Evolutionary conservation across 2,329 filamentous ascomycete species (phyloP).

Genomic region (Fusarium napiforme): DNA sequence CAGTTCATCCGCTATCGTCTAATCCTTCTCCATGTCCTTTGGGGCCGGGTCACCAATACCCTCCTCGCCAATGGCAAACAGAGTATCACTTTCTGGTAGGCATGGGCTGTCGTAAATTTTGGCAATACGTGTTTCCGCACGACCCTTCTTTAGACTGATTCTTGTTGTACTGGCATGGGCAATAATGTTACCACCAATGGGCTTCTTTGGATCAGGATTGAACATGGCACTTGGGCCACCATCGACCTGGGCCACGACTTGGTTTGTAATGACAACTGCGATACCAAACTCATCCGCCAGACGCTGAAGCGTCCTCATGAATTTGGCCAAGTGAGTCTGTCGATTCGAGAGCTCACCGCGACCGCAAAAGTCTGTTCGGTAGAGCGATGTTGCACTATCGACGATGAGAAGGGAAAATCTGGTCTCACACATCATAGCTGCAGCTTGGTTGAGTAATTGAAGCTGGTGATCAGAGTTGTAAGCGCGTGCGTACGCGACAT

Average conservation of each 20-base stretch:
- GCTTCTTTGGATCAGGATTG: conserved; percentile 99
- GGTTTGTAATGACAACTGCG: conserved; percentile 97
- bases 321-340: conserved; percentile 89
- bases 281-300: conserved; percentile 90
- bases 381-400: conserved; percentile 94
- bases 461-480: conserved; percentile 99
- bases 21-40: conserved; percentile 92
- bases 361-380: conserved; percentile 96
- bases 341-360: conserved; percentile 94
- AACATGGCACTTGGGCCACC: conserved; percentile 98
- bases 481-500: conserved; percentile 95
- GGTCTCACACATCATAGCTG: conserved; percentile 99
- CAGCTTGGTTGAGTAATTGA: conserved; percentile 91
- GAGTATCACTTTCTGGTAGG: conserved; percentile 92
- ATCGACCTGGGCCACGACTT: conserved; percentile 98
- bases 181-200: conserved; percentile 98
- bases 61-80: conserved; percentile 97
- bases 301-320: conserved; percentile 85
- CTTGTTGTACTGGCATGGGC: conserved; percentile 96
- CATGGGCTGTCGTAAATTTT: conserved; percentile 99
- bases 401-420: conserved; percentile 95
- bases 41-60: conserved; percentile 95
- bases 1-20: conserved; percentile 27
- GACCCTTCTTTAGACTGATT: conserved; percentile 93
- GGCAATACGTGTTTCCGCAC: conserved; percentile 94